Percentiles rank a stretch among this genome's conserved stretches.
Conservation (phyloP, 2,329 filamentous ascomycete genomes). For the Claviceps capensis region DNA sequence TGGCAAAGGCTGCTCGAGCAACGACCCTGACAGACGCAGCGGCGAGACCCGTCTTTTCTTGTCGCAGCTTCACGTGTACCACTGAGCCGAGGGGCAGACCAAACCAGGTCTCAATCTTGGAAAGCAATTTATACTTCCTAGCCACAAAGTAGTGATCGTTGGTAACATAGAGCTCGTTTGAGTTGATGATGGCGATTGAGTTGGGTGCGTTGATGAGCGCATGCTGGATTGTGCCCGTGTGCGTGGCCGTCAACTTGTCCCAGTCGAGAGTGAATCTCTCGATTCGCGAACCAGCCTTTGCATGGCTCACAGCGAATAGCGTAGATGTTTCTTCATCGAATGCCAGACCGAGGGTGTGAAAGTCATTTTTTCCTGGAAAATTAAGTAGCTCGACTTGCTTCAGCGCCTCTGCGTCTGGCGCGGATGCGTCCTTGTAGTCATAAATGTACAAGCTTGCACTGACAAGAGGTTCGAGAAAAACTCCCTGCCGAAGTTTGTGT, state of each 20-base stretch:
- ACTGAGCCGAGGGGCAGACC: constrained; percentile 19
- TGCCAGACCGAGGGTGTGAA: constrained; percentile 27
- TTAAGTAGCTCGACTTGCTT: constrained; percentile 10
- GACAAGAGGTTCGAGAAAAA: constrained; percentile 10
- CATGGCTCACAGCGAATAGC: constrained; percentile 25
- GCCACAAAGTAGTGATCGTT: constrained; percentile 25
- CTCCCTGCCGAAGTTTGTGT: constrained; percentile 9
- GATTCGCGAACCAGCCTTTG: constrained; percentile 19
- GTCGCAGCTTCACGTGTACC: constrained; percentile 19
- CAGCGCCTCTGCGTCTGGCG: constrained; percentile 9
- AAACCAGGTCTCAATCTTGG: constrained; percentile 21
- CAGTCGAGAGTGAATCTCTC: constrained; percentile 27
- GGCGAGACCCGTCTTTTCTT: background rate
- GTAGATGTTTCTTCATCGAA: constrained; percentile 21
- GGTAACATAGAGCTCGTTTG: constrained; percentile 25
- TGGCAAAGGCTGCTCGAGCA: constrained; percentile 24
- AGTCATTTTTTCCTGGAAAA: constrained; percentile 18
- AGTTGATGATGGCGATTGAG: constrained; percentile 20
- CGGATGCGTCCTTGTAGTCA: constrained; percentile 16
- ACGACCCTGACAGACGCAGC: constrained; percentile 14
- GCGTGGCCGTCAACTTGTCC: constrained; percentile 17
- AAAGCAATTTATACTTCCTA: constrained; percentile 12
- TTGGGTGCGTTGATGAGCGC: constrained; percentile 26
- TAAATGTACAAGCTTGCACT: constrained; percentile 23
- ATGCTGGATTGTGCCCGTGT: constrained; percentile 23